Evolutionary conservation across 1,139 yeast species (phyloP).

Genomic region (Geotrichum siamense): DNA sequence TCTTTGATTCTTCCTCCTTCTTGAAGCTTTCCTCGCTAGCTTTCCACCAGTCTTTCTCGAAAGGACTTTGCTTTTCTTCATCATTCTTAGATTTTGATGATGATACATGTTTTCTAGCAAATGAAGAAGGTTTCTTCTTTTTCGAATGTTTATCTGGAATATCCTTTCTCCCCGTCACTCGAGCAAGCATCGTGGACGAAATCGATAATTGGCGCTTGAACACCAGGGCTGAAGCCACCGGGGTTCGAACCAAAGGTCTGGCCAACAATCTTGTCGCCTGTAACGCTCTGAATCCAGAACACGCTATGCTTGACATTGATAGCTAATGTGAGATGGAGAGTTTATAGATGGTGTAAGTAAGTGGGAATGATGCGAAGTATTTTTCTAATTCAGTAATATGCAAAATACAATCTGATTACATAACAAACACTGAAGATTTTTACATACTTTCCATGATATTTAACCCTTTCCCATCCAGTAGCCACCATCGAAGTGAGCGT

Average conservation of each 20-base stretch:
- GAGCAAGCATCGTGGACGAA: conserved; percentile 1
- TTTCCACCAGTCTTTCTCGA: conserved; percentile 5
- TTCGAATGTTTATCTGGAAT: background rate
- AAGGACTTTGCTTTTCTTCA: background rate
- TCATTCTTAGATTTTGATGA: background rate
- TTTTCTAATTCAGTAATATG: too few relatives aligned
- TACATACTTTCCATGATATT: too few relatives aligned
- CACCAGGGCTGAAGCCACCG: conserved; percentile 1
- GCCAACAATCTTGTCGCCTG: background rate
- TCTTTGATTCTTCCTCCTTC: background rate
- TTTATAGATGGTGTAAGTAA: background rate
- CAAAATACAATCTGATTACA: too few relatives aligned
- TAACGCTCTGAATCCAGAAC: conserved; percentile 7
- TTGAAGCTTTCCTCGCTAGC: background rate
- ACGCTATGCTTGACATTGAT: conserved; percentile 7
- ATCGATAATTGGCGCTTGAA: conserved; percentile 3
- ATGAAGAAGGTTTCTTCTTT: background rate
- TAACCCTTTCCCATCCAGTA: too few relatives aligned
- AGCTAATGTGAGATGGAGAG: background rate
- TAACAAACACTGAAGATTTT: too few relatives aligned
- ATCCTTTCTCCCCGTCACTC: conserved; percentile 2
- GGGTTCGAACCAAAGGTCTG: background rate
- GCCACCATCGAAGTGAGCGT: background rate
- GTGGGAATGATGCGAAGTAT: background rate
- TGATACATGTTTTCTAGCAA: background rate